These are phyloP conservation scores for Croton setiger DNA, from an alignment of 441 rosid genomes.

Conservation along the genomic window DNA sequence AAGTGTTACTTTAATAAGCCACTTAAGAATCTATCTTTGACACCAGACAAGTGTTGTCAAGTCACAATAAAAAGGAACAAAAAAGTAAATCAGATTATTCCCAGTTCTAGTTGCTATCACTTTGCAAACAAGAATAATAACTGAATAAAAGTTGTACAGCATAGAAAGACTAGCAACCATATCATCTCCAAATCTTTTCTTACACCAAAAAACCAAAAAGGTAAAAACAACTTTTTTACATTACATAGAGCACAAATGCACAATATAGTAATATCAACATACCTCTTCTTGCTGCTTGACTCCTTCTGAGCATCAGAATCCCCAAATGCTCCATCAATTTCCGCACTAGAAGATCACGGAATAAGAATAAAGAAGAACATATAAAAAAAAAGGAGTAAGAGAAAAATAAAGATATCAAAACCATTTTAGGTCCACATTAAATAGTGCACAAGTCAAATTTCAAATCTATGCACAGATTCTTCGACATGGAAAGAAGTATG, in stretches of 20 bases:
- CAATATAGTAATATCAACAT: background rate
- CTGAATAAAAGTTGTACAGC: background rate
- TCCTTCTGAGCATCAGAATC: conserved; percentile 72
- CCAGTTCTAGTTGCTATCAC: conserved; percentile 4
- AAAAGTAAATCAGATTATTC: background rate
- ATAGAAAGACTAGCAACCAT: background rate
- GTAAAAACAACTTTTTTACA: background rate
- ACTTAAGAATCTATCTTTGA: background rate
- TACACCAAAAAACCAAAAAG: background rate
- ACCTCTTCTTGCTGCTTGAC: conserved; percentile 82
- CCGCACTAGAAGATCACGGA: conserved; percentile 36
- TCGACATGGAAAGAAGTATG: background rate
- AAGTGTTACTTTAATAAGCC: background rate
- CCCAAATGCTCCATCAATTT: conserved; percentile 66
- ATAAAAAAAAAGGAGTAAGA: background rate
- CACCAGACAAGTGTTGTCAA: background rate
- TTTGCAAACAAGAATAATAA: background rate
- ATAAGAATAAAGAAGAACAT: conserved; percentile 3
- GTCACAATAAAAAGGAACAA: background rate
- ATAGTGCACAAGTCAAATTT: background rate
- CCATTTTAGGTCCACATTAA: background rate
- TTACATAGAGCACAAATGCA: background rate
- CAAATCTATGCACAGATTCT: background rate
- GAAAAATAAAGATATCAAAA: background rate
- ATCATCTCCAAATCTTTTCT: background rate